A percentile compares a stretch with the other conserved stretches of the same genome.
phyloP scores from a whole-genome alignment of 2,329 filamentous ascomycete genomes.

The Leptodontidium sp. region DNA sequence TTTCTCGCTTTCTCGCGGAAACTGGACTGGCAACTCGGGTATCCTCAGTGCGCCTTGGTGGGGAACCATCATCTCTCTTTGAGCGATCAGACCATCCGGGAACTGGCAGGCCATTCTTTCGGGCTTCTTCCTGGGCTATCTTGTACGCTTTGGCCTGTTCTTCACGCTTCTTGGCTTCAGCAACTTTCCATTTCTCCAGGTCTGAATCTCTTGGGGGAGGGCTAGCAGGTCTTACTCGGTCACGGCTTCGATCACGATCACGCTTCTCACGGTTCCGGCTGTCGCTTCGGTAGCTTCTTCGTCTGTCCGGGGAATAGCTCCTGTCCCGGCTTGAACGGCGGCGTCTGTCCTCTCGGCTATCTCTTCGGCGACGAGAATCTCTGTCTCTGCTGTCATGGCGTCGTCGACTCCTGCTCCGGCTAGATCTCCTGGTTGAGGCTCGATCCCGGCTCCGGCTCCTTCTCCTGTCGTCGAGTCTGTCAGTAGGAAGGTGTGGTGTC shows the following conservation, averaged over 20 bases:
- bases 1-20: constrained; percentile 43
- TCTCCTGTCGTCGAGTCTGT: constrained; percentile 30
- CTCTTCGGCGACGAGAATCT: constrained; percentile 37
- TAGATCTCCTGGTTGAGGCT: constrained; percentile 38
- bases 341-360: constrained; percentile 45
- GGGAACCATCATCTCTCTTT: constrained; percentile 32
- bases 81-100: constrained; percentile 50
- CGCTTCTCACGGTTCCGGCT: constrained; percentile 36
- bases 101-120: constrained; percentile 64
- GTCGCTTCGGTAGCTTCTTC: constrained; percentile 38
- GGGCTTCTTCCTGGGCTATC: constrained; percentile 67
- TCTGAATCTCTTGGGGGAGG: constrained; percentile 25
- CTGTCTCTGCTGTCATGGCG: constrained; percentile 40
- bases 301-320: constrained; percentile 40
- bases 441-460: constrained; percentile 43
- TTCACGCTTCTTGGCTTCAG: constrained; percentile 68
- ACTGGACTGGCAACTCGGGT: constrained; percentile 36
- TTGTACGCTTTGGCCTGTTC: constrained; percentile 71
- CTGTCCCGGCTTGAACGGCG: constrained; percentile 32
- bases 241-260: constrained; percentile 35
- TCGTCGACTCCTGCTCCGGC: constrained; percentile 38
- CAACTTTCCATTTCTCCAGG: constrained; percentile 58
- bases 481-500: constrained; percentile 27
- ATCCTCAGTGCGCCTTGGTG: constrained; percentile 32
- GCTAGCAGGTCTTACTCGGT: constrained; percentile 33